Base-by-base conservation (phyloP, 768 basidiomycete genomes). In the Clathrus columnatus region DNA sequence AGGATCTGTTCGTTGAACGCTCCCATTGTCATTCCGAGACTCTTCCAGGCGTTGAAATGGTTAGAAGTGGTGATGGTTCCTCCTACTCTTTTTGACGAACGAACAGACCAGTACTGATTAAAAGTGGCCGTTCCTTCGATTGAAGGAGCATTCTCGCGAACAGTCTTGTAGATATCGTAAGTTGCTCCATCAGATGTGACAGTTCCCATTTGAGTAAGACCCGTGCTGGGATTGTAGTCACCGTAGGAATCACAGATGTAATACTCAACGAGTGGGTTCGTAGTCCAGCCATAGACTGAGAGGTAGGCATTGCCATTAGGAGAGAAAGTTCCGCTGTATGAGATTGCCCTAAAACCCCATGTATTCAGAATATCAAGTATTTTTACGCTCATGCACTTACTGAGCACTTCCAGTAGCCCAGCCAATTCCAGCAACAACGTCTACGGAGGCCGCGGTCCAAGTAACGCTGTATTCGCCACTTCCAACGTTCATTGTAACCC, bases 261-360 rank as follows among this genome's bases (percentile, higher is more conserved):
- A 68, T 75, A 77, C 58, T 77, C 75, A 61, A 76, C 63, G 61
- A 75, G 73, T 1, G 74, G 72, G 63, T 62, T 70, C n/a, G 65
- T 66, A 5, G 72, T 73, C 75, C 75, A 76, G 48, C 75, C 75
- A 57, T 74, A 75, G 53, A 77, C 67, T 47, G 74, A 69, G 26
- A 76, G 68, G 63, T 74, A 74, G 56, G 63, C 62, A 64, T 74
- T 76, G 8, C 74, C 73, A 57, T 68, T 67, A 24, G 71, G 70
- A 23, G 61, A 59, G 64, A 65, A 73, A 26, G 61, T 69, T 46
- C 66, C 74, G 50, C 57, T 70, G 67, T 70, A 75, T 44, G 43
- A 63, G 58, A 76, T 72, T 2, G 64, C 57, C 56, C 73, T 75
- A 59, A 21, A 18, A 54, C 32, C 11, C 1, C 21, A 0, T 29